phyloP scores from a whole-genome alignment of 73 alveolate species.

The Paraurostyla sp. region DNA sequence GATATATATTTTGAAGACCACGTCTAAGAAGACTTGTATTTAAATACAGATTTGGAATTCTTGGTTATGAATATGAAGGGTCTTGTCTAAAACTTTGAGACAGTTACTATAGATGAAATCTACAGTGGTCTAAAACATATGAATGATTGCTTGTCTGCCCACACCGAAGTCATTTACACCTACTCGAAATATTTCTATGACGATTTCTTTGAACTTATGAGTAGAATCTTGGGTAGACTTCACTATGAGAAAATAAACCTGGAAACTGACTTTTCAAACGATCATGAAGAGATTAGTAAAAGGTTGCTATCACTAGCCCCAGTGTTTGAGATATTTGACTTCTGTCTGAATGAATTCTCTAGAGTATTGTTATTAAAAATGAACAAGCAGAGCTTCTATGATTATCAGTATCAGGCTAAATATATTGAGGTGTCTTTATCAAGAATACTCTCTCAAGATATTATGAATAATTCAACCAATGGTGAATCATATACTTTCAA shows the following conservation, averaged over 20 bases:
- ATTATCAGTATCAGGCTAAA: neutral
- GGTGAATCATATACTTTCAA: neutral
- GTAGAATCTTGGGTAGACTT: neutral
- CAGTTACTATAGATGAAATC: neutral
- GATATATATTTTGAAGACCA: conserved; percentile 16
- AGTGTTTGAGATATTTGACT: neutral
- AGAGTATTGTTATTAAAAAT: neutral
- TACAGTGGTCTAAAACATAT: neutral
- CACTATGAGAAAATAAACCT: conserved; percentile 20
- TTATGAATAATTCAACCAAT: neutral
- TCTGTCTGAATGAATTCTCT: conserved; percentile 5
- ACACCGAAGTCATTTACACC: conserved; percentile 39
- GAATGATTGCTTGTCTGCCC: conserved; percentile 4
- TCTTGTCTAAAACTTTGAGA: conserved; percentile 14
- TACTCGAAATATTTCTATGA: conserved; percentile 36
- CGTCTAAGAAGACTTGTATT: neutral
- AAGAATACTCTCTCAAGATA: conserved; percentile 40
- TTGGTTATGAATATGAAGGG: conserved; percentile 46
- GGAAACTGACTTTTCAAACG: neutral
- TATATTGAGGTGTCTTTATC: neutral
- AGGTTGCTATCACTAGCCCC: neutral
- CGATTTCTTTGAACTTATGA: conserved; percentile 28
- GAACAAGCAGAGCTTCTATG: conserved; percentile 34
- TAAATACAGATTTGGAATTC: conserved; percentile 31
- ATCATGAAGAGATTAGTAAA: neutral